Evolutionary conservation across 1,284 basidiomycete species (phyloP).

Genomic region (Ceratorhiza oryzae-sativae): DNA sequence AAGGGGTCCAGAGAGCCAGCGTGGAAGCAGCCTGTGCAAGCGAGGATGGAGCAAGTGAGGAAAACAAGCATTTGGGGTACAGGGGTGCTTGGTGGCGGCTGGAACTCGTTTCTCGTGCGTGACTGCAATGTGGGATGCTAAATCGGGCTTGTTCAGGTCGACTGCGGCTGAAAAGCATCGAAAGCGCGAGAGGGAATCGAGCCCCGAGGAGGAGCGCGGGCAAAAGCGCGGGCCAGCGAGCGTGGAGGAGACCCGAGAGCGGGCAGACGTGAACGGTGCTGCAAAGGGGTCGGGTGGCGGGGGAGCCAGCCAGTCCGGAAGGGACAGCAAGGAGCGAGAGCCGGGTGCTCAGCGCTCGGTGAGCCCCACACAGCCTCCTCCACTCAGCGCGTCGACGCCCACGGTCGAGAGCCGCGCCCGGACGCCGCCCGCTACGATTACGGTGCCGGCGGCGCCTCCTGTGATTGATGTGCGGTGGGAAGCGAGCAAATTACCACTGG

Average conservation of each 20-base stretch:
- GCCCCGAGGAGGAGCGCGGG: neutral
- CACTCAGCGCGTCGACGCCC: slow-evolving; percentile 4
- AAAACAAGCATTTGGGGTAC: slow-evolving; percentile 1
- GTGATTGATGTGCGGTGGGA: slow-evolving; percentile 80
- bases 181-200: slow-evolving; percentile 6
- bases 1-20: neutral
- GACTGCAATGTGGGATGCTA: slow-evolving; percentile 26
- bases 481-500: slow-evolving; percentile 89
- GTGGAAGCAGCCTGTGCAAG: neutral
- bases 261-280: neutral
- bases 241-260: neutral
- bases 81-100: slow-evolving; percentile 12
- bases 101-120: slow-evolving; percentile 19
- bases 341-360: slow-evolving; percentile 7
- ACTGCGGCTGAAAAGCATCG: slow-evolving; percentile 17
- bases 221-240: neutral
- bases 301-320: neutral
- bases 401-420: slow-evolving; percentile 4
- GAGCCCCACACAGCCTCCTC: slow-evolving; percentile 33
- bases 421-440: neutral
- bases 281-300: neutral
- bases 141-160: slow-evolving; percentile 32
- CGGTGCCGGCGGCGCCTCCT: neutral
- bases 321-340: neutral
- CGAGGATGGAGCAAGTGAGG: neutral